Evolutionary conservation across 2,329 filamentous ascomycete genomes (phyloP).

Genomic region (Cladosporium phlei): DNA sequence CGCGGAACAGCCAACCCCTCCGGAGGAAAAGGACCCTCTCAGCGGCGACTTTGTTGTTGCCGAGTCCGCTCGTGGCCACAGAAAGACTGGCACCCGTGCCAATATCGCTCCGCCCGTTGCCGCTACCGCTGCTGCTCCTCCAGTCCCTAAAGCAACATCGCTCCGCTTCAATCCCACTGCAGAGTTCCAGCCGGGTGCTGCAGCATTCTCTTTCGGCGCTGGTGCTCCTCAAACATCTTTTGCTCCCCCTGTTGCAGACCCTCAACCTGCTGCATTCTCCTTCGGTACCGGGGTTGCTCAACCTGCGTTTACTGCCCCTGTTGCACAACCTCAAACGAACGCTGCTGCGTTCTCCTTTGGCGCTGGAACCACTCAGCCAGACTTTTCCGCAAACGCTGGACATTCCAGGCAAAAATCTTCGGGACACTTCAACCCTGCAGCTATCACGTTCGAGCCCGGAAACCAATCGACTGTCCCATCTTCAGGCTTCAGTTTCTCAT

Average conservation of each 20-base stretch:
- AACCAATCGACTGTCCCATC: slow-evolving; percentile 22
- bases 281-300: no score
- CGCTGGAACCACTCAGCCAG: no score
- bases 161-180: slow-evolving; percentile 29
- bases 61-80: slow-evolving; percentile 61
- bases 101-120: slow-evolving; percentile 68
- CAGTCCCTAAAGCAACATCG: background rate
- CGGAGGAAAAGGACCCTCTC: slow-evolving; percentile 21
- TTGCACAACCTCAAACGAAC: slow-evolving; percentile 14
- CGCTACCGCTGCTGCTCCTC: slow-evolving; percentile 47
- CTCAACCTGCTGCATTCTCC: background rate
- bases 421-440: slow-evolving; percentile 57
- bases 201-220: background rate
- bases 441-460: slow-evolving; percentile 34
- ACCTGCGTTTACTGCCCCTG: background rate
- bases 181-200: slow-evolving; percentile 30
- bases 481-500: slow-evolving; percentile 35
- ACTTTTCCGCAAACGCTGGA: background rate
- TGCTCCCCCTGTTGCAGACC: slow-evolving; percentile 18
- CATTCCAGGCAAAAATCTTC: slow-evolving; percentile 28
- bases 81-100: slow-evolving; percentile 57
- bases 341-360: background rate
- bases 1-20: background rate
- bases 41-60: slow-evolving; percentile 47
- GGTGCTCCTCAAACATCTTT: slow-evolving; percentile 66